Conservation (phyloP, 768 basidiomycete species). For the Symmetrospora coprosmae region DNA sequence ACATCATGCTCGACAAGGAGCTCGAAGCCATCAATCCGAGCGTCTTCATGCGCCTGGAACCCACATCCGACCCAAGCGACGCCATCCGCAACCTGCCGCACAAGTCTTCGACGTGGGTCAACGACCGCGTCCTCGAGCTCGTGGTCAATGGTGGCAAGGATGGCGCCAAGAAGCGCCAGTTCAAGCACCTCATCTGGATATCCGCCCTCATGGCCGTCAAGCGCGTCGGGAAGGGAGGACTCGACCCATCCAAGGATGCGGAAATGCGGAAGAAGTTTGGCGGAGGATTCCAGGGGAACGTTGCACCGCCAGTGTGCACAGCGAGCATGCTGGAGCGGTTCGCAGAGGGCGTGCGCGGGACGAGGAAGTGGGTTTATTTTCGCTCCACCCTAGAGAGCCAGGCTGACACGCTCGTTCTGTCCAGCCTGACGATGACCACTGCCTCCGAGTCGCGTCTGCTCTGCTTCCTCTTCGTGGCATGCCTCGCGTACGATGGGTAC, state of each 20-base stretch:
- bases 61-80: constrained; percentile 43
- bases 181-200: constrained; percentile 62
- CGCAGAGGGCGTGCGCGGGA: not conserved
- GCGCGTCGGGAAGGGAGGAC: constrained; percentile 37
- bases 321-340: constrained; percentile 15
- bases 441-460: not conserved
- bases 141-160: constrained; percentile 41
- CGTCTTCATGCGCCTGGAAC: constrained; percentile 47
- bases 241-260: constrained; percentile 31
- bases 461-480: not conserved
- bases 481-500: constrained; percentile 1
- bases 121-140: constrained; percentile 46
- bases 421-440: not conserved
- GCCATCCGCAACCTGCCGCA: constrained; percentile 47
- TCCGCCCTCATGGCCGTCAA: constrained; percentile 65
- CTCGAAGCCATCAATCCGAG: constrained; percentile 55
- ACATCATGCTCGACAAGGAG: constrained; percentile 66
- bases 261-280: not conserved
- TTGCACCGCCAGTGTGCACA: not conserved
- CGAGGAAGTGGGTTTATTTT: constrained; percentile 2
- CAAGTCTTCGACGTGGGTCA: constrained; percentile 55
- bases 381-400: too few species aligned
- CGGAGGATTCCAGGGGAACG: too few species aligned
- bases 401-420: too few species aligned
- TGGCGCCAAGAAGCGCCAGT: constrained; percentile 30